Base-by-base conservation (phyloP, 352 stramenopile species). In the Phytophthora megakarya region DNA sequence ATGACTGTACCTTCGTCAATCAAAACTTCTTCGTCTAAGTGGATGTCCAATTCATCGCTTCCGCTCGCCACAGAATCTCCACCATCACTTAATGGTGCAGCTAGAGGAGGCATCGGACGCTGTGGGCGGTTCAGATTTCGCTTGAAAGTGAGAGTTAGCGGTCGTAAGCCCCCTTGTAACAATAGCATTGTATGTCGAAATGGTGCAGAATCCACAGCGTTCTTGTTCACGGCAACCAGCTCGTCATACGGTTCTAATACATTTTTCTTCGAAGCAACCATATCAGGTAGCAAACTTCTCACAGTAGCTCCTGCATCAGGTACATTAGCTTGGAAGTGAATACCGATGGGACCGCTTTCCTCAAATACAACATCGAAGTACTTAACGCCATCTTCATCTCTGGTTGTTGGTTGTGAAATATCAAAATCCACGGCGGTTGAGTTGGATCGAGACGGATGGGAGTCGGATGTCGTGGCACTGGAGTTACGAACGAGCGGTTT, bases 151-250 rank as follows among this genome's bases (percentile, higher is more conserved):
- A 95, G 64, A 4, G 78, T 93, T 7, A 95, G 54, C 3, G 86
- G 86, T n/a, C 84, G 80, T 18, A 92, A 65, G 1, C 86, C 86
- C 26, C 86, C 86, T 69, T 95, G 80, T 8, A 95, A 50, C 10
- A 95, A 37, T 11, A 95, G 51, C 86, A 95, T 95, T 18, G 90
- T 73, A 47, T 93, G 84, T 1, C 80, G 84, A 58, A 95, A 95
- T 37, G 84, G 81, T 3, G 86, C 86, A 33, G 64, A 66, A 39
- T 84, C 72, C 8, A 95, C 84, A 0, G 72, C 61, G 49, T 86
- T 78, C 45, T 89, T 77, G 67, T 95, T 95, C 28, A 95, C 84
- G 19, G 81, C 79, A n/a, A 95, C 72, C 8, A 95, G 52, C 15
- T 80, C 78, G 61, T 92, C 84, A 55, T 78, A 89, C 22, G 80